Base-by-base conservation (phyloP, 306 rosid genomes). In the Arachis stenosperma region DNA sequence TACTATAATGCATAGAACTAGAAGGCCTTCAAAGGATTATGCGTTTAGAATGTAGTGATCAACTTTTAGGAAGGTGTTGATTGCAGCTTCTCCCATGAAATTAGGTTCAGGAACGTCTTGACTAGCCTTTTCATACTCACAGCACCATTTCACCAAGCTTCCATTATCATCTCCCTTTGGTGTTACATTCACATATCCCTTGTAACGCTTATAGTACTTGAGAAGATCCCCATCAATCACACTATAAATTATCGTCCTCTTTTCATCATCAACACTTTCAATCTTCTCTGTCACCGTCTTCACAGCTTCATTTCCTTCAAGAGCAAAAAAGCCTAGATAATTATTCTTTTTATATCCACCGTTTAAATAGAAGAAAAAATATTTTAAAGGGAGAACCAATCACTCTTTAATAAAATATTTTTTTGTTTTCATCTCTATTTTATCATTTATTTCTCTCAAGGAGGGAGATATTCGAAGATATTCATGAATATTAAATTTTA, bases 141-240 rank as follows among this genome's bases (percentile, higher is more conserved):
- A 87, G 0, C 67, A 9, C 98, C 98, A 93, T 33, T 86, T 90
- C 63, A 86, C 79, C 67, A 74, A 67, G 74, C 96, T 84, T 22
- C 98, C 97, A 6, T 82, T 86, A 22, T 97, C 97, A 6, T 82
- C 88, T 33, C 83, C 92, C 46, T 70, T 62, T 0, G 95, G 79
- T 53, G 36, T 77, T 8, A 93, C 86, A 5, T 63, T 3, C 2
- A 93, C 65, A 55, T 76, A 65, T 56, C 86, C 85, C 75, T 61
- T 86, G 85, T 90, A 93, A 51, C 48, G 61, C 59, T 86, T 76
- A 88, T 85, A 92, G 88, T 82, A 84, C 73, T 87, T 67, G 7
- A 90, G 88, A 11, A 93, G 92, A 55, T 90, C 98, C 44, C 98
- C 98, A 4, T 84, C 96, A 27, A 87, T 74, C 41, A 90, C 81